Evolutionary conservation across 352 stramenopile species (phyloP), one percentile per base, ranked within the genome.

Genomic region (Phytophthora boehmeriae): DNA sequence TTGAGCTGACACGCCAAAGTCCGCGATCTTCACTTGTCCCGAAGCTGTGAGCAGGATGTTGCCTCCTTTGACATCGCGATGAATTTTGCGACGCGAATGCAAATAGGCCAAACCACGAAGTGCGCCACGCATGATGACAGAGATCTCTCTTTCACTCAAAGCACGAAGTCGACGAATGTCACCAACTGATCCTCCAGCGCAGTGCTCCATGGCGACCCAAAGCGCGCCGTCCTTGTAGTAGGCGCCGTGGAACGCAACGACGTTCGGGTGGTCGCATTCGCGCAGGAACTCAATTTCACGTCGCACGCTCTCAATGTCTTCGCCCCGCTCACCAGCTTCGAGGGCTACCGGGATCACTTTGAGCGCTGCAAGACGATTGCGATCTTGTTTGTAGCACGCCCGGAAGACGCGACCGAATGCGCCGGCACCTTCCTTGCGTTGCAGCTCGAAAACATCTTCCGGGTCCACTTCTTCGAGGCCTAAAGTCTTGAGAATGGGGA

Each of bases 41-140:
- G 91, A 75, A 17, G 72, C 70, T 6, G 93, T 98, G 8, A 99
- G 78, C n/a, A 99, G 67, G 42, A 99, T 96, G 65, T 98, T 99
- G 30, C 95, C 96, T 38, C 93, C 79, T 69, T 90, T 90, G 42
- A 98, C 96, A 76, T 98, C 96, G 32, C 95, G 76, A 75, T 99
- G 96, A 59, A 97, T 87, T 46, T 93, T 95, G 44, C 84, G 88
- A 60, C 88, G 83, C 1, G 70, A 73, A 59, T 97, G 89, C 43
- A 97, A 63, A 59, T 96, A 95, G 11, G 78, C 85, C 19, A 97
- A 75, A n/a, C 87, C 88, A 3, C 78, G 69, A 16, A 93, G 66
- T 22, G 86, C 83, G 28, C 83, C 91, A 9, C 87, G 68, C 52
- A 92, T 83, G 38, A 95, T 92, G 54, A 93, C 72, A 0, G 80